phyloP scores from a whole-genome alignment of 2,329 filamentous ascomycete genomes.

The Exserohilum rostratum region DNA sequence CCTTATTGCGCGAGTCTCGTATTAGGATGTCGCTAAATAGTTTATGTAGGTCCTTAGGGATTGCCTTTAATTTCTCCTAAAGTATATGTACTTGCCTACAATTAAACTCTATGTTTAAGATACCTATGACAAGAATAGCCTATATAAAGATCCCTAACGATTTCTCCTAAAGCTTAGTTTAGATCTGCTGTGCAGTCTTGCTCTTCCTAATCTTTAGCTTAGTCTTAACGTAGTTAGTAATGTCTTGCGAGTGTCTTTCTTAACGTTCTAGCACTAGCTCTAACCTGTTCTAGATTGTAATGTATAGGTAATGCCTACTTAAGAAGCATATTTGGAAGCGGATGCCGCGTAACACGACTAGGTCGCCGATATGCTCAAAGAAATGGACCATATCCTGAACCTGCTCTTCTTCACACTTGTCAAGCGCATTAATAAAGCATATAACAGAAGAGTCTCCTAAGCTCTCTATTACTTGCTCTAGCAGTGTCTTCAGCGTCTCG shows the following conservation, averaged over 20 bases:
- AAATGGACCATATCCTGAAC: conserved; percentile 53
- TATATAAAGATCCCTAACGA: conserved; percentile 56
- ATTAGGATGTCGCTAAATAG: conserved; percentile 20
- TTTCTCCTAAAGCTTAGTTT: conserved; percentile 43
- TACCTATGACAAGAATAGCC: conserved; percentile 36
- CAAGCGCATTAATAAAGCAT: conserved; percentile 53
- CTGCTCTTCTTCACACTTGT: conserved; percentile 56
- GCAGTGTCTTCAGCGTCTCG: conserved; percentile 21
- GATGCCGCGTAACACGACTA: conserved; percentile 13
- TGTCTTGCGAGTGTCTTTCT: conserved; percentile 47
- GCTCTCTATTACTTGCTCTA: conserved; percentile 22
- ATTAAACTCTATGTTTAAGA: conserved; percentile 53
- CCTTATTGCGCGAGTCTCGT: conserved; percentile 49
- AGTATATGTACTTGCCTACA: conserved; percentile 34
- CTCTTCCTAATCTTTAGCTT: conserved; percentile 30
- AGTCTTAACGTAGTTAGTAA: conserved; percentile 32
- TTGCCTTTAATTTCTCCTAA: background rate
- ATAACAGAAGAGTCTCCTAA: conserved; percentile 22
- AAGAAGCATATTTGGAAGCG: conserved; percentile 32
- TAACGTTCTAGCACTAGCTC: conserved; percentile 46
- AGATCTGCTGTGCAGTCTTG: conserved; percentile 28
- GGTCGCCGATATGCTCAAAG: conserved; percentile 49
- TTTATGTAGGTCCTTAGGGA: background rate
- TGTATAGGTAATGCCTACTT: conserved; percentile 54
- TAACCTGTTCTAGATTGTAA: conserved; percentile 43